Percentiles rank a stretch among this genome's conserved stretches.
Conservation (phyloP, 768 basidiomycete genomes). For the Kwoniella sp. region DNA sequence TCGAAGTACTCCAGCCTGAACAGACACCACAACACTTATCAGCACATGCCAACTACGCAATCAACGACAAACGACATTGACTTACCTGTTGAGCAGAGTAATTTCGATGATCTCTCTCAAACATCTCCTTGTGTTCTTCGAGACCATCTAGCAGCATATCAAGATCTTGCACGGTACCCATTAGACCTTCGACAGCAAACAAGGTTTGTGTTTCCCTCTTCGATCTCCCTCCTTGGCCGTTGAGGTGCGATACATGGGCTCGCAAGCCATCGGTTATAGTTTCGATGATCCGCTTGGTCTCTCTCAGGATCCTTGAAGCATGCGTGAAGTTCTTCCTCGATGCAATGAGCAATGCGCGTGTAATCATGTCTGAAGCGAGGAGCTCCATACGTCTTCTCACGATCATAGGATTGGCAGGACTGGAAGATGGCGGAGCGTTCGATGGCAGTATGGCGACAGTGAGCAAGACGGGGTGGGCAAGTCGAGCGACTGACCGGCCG, state of each 20-base stretch:
- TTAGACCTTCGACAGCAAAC: conserved; percentile 74
- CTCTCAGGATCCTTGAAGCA: conserved; percentile 79
- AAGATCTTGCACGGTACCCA: conserved; percentile 82
- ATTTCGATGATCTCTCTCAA: conserved; percentile 90
- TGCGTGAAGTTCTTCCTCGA: conserved; percentile 86
- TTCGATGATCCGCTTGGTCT: conserved; percentile 81
- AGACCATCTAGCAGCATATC: conserved; percentile 82
- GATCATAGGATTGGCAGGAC: conserved; percentile 65
- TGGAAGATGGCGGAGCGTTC: conserved; percentile 48
- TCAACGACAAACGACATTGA: too few species aligned
- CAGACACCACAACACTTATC: neutral
- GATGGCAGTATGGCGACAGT: conserved; percentile 84
- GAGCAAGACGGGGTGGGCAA: conserved; percentile 90
- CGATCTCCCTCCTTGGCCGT: conserved; percentile 62
- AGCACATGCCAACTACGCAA: neutral
- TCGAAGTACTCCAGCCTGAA: conserved; percentile 88
- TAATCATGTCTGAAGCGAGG: conserved; percentile 95
- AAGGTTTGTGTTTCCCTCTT: conserved; percentile 76
- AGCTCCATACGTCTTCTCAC: conserved; percentile 95
- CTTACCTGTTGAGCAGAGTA: conserved; percentile 93
- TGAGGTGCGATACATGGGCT: conserved; percentile 7
- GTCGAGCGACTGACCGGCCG: conserved; percentile 76
- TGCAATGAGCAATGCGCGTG: conserved; percentile 86
- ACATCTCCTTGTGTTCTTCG: conserved; percentile 85
- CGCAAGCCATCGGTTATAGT: conserved; percentile 78